A percentile compares a stretch with the other conserved stretches of the same genome.
These are phyloP conservation scores for Exsudoporus frostii DNA, from an alignment of 768 basidiomycete species.

Conservation along the genomic window DNA sequence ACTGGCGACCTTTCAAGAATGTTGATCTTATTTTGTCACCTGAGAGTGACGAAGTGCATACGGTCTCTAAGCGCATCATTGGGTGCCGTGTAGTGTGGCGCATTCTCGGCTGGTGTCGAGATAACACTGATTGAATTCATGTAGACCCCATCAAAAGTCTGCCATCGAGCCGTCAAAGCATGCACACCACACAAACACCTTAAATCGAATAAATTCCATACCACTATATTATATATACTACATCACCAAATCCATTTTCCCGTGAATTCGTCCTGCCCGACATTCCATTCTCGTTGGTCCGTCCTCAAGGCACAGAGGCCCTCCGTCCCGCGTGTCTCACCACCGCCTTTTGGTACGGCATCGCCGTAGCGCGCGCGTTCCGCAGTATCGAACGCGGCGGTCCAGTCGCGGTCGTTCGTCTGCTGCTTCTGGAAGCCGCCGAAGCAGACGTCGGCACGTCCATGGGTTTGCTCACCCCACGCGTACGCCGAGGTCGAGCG, in stretches of 20 bases:
- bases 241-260: too few species aligned
- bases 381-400: background rate
- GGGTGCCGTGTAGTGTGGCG: too few species aligned
- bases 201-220: too few species aligned
- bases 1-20: background rate
- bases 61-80: too few species aligned
- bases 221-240: too few species aligned
- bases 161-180: too few species aligned
- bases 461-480: background rate
- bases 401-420: background rate
- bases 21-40: conserved; percentile 16
- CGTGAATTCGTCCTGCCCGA: too few species aligned
- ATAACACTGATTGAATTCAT: too few species aligned
- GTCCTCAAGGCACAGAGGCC: background rate
- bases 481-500: background rate
- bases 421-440: background rate
- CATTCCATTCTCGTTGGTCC: too few species aligned
- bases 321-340: background rate
- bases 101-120: too few species aligned
- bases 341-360: background rate
- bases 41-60: conserved; percentile 14
- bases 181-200: too few species aligned
- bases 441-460: background rate
- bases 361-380: background rate
- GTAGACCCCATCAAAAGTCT: too few species aligned